These are phyloP conservation scores for Wickerhamiella slavikovae DNA, from an alignment of 805 yeast genomes.

Conservation along the genomic window DNA sequence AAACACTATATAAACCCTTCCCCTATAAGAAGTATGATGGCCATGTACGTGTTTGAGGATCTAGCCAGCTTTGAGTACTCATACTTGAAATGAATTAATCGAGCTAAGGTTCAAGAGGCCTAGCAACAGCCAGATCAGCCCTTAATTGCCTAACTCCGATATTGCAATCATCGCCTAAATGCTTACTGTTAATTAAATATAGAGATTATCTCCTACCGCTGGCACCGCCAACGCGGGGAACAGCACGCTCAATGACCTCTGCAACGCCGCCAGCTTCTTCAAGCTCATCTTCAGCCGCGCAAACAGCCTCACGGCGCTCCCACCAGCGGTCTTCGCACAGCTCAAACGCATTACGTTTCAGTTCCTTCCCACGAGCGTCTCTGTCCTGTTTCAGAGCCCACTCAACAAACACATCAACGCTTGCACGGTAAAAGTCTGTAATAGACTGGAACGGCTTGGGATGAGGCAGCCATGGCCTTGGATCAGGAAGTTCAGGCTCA, in stretches of 20 bases:
- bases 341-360: slow-evolving; percentile 77
- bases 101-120: too few species aligned
- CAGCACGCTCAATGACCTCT: slow-evolving; percentile 53
- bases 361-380: slow-evolving; percentile 72
- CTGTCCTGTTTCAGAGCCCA: slow-evolving; percentile 82
- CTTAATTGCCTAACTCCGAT: too few species aligned
- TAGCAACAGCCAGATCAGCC: too few species aligned
- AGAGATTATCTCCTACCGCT: too few species aligned
- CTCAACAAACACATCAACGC: slow-evolving; percentile 70
- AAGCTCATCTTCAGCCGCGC: slow-evolving; percentile 68
- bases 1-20: too few species aligned
- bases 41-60: too few species aligned
- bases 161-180: too few species aligned
- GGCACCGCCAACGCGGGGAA: too few species aligned
- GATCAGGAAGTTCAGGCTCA: slow-evolving; percentile 63
- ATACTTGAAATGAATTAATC: too few species aligned
- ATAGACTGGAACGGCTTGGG: slow-evolving; percentile 83
- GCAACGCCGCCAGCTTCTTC: slow-evolving; percentile 87
- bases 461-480: slow-evolving; percentile 92
- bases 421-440: slow-evolving; percentile 66
- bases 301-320: slow-evolving; percentile 90
- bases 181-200: too few species aligned
- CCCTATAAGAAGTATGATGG: too few species aligned
- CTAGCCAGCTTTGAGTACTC: too few species aligned
- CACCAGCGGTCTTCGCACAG: slow-evolving; percentile 91